Evolutionary conservation across 257 asterid genomes (phyloP).

Genomic region (Solanum megistacrolobum): DNA sequence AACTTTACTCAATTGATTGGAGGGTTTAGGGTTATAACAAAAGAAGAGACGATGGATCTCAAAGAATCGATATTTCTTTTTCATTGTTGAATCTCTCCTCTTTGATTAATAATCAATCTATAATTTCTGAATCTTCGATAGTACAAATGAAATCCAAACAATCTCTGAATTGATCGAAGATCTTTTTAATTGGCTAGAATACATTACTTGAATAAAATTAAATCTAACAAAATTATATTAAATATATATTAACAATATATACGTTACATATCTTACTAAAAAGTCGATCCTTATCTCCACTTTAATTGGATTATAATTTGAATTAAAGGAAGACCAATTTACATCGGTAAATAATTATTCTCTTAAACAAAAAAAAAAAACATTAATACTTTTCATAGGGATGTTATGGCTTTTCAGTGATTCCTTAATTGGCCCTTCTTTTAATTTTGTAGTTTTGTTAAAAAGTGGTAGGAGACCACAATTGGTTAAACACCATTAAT

Average conservation of each 20-base stretch:
- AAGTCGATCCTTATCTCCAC: background rate
- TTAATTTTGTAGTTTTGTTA: background rate
- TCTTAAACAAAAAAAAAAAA: background rate
- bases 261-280: background rate
- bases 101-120: background rate
- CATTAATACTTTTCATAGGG: background rate
- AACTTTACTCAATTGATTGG: background rate
- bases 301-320: background rate
- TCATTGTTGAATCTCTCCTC: background rate
- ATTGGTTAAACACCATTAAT: background rate
- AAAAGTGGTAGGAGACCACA: background rate
- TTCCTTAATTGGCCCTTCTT: background rate
- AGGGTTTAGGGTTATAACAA: background rate
- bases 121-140: background rate
- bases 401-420: background rate
- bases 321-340: background rate
- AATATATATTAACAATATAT: background rate
- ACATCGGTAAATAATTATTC: background rate
- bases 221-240: background rate
- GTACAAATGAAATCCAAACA: background rate
- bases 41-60: background rate
- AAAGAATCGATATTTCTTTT: background rate
- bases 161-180: background rate
- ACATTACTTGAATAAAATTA: background rate
- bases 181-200: background rate